A percentile compares a stretch with the other conserved stretches of the same genome.
phyloP scores from a whole-genome alignment of 2,329 filamentous ascomycete genomes.

The Botrytis deweyae region DNA sequence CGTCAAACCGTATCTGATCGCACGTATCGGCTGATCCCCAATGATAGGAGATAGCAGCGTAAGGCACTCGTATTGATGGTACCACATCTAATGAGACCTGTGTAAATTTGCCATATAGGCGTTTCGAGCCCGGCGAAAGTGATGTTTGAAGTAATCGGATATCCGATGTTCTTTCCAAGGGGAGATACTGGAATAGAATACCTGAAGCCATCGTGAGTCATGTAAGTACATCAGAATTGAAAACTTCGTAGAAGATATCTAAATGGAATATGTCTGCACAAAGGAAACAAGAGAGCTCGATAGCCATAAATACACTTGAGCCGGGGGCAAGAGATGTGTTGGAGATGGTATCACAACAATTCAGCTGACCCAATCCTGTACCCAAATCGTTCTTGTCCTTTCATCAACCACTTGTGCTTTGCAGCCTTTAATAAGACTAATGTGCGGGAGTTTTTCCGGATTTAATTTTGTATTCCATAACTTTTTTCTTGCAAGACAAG shows the following conservation, averaged over 20 bases:
- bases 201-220: background rate
- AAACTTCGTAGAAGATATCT: fast-evolving
- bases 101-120: background rate
- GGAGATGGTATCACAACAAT: background rate
- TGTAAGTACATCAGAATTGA: background rate
- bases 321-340: too few relatives aligned
- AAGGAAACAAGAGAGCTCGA: background rate
- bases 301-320: background rate
- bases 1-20: background rate
- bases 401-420: background rate
- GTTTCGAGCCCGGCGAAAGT: background rate
- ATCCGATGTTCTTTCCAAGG: background rate
- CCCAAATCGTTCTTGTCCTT: background rate
- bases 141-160: background rate
- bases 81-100: background rate
- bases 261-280: background rate
- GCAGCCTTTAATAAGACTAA: fast-evolving
- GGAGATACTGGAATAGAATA: background rate
- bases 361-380: background rate
- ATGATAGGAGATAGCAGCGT: background rate
- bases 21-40: background rate
- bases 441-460: background rate
- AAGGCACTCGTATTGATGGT: background rate
- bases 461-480: background rate
- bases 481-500: too few relatives aligned